A percentile compares a stretch with the other conserved stretches of the same genome.
These are phyloP conservation scores for Metschnikowia kofuensis DNA, from an alignment of 805 yeast species.

Conservation along the genomic window DNA sequence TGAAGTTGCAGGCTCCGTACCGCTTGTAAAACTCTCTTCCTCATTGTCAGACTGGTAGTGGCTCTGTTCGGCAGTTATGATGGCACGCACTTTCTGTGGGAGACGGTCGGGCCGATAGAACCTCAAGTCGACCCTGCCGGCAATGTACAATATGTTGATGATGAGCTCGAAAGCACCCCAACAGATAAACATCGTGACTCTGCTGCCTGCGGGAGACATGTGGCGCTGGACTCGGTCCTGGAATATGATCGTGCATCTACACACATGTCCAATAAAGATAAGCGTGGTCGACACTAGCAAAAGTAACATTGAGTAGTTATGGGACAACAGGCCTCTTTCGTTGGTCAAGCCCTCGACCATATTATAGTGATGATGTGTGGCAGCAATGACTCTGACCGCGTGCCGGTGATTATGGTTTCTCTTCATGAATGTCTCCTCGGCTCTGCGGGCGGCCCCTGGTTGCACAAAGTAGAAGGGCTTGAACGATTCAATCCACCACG, in stretches of 20 bases:
- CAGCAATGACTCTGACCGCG: constrained; percentile 60
- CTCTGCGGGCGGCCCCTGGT: constrained; percentile 48
- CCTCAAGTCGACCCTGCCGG: constrained; percentile 69
- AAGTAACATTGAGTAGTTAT: constrained; percentile 49
- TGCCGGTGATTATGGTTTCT: constrained; percentile 47
- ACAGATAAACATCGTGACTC: constrained; percentile 60
- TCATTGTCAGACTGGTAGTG: constrained; percentile 31
- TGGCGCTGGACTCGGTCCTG: constrained; percentile 23
- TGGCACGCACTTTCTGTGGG: constrained; percentile 36
- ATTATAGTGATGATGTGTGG: constrained; percentile 44
- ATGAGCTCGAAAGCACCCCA: constrained; percentile 68
- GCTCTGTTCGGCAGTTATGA: constrained; percentile 43
- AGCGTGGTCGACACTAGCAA: constrained; percentile 46
- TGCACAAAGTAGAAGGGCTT: constrained; percentile 58
- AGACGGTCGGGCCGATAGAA: constrained; percentile 74
- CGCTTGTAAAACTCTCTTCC: constrained; percentile 14
- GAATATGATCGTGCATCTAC: constrained; percentile 50
- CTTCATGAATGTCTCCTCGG: constrained; percentile 45
- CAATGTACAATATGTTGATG: constrained; percentile 53
- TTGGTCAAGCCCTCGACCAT: constrained; percentile 39
- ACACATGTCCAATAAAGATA: constrained; percentile 49
- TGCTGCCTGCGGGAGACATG: constrained; percentile 26
- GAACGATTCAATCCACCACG: constrained; percentile 76
- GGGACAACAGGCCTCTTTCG: constrained; percentile 43
- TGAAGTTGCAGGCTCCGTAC: constrained; percentile 6